Base-by-base conservation (phyloP, 169 alveolate genomes). In the Cryptosporidium tyzzeri region DNA sequence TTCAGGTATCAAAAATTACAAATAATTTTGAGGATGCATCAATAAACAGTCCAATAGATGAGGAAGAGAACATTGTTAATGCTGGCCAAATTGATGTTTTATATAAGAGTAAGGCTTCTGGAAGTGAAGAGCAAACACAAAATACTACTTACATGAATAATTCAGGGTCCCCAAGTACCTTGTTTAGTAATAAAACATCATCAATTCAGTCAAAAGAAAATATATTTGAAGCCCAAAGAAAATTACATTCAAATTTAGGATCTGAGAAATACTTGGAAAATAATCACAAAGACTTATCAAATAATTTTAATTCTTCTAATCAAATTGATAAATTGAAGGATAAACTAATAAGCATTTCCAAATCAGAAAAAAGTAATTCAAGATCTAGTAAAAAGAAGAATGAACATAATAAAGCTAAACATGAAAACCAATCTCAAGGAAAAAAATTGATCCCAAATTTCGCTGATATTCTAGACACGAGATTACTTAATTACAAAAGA, bases 11-110 rank as follows among this genome's bases (percentile, higher is more conserved):
- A 58, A 53, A 59, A 4, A 31, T 35, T 65, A 8, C 8, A 14
- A 73, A 4, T 37, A 55, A 73, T 35, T 23, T 73, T 9, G 70
- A 73, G 70, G 70, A 73, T 73, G 71, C 70, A n/a, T 55, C 86
- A 0, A 73, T 73, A 7, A 53, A 50, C 39, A 55, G 70, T 21
- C 70, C 86, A 16, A 73, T 73, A 18, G 86, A 73, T 8, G 86
- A 73, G 23, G 86, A 73, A n/a, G 85, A 71, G 48, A n/a, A 50
- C 0, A 71, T 71, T 71, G 69, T 18, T n/a, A 51, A 51, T 3
- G 7, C 37, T 6, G 33, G 21, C 14, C 48, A 50, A 35, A 35
- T 29, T 48, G 31, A 50, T 12, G 12, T 31, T 0, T 16, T 48
- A 48, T 65, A 33, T 35, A 65, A 33, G 10, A 51, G 14, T n/a